Evolutionary conservation across 2,329 filamentous ascomycete species (phyloP).

Genomic region (Dactylellina sp.): DNA sequence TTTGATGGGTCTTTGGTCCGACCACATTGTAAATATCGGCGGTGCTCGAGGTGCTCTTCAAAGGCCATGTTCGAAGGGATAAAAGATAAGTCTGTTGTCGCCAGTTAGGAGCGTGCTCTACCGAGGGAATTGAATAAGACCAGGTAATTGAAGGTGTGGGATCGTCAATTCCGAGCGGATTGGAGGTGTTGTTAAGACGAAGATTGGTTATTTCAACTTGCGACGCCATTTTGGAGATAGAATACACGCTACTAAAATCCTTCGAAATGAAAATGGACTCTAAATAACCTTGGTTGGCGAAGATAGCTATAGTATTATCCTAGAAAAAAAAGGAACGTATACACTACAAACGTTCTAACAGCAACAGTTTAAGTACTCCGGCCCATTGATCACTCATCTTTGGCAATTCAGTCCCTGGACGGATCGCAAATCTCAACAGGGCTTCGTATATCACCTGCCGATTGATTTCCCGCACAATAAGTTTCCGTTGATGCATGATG

Average conservation of each 20-base stretch:
- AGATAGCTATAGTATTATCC: too few species aligned
- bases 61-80: constrained; percentile 29
- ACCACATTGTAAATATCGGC: constrained; percentile 13
- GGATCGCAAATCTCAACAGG: too few species aligned
- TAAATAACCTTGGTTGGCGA: too few species aligned
- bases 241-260: not conserved
- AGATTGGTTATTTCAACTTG: constrained; percentile 35
- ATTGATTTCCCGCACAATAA: not conserved
- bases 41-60: not conserved
- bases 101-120: constrained; percentile 9
- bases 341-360: too few species aligned
- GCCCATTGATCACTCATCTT: too few species aligned
- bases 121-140: constrained; percentile 35
- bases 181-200: constrained; percentile 35
- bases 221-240: constrained; percentile 7
- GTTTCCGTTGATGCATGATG: not conserved
- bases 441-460: too few species aligned
- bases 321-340: too few species aligned
- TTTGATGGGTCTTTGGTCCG: constrained; percentile 27
- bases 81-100: constrained; percentile 38
- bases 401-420: too few species aligned
- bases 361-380: too few species aligned
- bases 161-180: constrained; percentile 37
- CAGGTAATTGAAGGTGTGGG: constrained; percentile 29
- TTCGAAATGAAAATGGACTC: too few species aligned